Evolutionary conservation across 2,329 filamentous ascomycete genomes (phyloP).

Genomic region (Alternaria sp.): DNA sequence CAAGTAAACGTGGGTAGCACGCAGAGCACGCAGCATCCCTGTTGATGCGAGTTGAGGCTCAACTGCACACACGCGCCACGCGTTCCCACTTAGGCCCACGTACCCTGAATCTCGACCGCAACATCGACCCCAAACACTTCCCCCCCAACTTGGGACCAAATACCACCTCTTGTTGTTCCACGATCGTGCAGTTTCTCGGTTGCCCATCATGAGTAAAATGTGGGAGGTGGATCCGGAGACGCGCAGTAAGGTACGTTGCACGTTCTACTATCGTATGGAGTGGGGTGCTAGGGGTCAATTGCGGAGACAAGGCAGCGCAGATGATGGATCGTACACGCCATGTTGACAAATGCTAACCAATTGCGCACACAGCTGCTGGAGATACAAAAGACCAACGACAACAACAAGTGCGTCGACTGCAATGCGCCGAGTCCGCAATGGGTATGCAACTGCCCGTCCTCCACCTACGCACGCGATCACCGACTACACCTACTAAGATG

Average conservation of each 20-base stretch:
- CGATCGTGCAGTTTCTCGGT: conserved; percentile 1
- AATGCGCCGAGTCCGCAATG: conserved; percentile 96
- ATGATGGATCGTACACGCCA: neutral
- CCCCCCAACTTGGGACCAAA: neutral
- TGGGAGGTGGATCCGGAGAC: conserved; percentile 99
- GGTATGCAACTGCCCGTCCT: conserved; percentile 63
- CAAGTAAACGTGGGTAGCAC: neutral
- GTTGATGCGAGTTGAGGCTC: conserved; percentile 21
- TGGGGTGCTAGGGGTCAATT: conserved; percentile 19
- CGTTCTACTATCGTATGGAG: conserved; percentile 10
- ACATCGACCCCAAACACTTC: conserved; percentile 10
- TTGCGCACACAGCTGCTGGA: conserved; percentile 73
- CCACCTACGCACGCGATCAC: conserved; percentile 16
- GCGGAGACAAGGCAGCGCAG: conserved; percentile 4
- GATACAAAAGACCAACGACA: conserved; percentile 89
- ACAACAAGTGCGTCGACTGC: conserved; percentile 94
- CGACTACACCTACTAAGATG: conserved; percentile 27
- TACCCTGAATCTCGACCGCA: conserved; percentile 27
- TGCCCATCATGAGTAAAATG: conserved; percentile 72
- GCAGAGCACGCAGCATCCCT: neutral
- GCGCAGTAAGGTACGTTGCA: conserved; percentile 78
- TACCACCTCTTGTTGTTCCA: neutral
- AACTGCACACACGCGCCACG: conserved; percentile 27
- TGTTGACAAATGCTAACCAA: conserved; percentile 23
- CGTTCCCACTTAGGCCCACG: conserved; percentile 25